Evolutionary conservation across 306 rosid genomes (phyloP), one percentile per base, ranked within the genome.

Genomic region (Oemleria cerasiformis): DNA sequence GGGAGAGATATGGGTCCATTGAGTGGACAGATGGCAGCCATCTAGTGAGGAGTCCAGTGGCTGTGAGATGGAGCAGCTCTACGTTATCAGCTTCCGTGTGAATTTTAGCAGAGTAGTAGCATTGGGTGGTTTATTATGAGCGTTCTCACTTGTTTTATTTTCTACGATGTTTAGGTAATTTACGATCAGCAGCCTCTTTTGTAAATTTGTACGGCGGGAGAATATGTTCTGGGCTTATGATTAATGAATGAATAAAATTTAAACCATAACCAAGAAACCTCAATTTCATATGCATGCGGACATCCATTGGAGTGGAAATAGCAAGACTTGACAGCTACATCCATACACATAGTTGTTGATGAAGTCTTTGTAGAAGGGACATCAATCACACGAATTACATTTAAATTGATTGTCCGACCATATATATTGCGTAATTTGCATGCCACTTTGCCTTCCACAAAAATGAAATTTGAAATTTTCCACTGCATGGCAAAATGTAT

Each of bases 1-100:
- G 81, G 67, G 68, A 78, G 15, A 81, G 83, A 64, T 88, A 73
- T 39, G 98, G 98, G 12, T 84, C 92, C 1, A 71, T 94, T 72
- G 91, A 87, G 80, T 94, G 97, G 98, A 79, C 65, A 38, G 90
- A 94, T 71, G 94, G 97, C 68, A 78, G 55, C 65, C 91, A 91
- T 75, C 17, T 1, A 39, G 95, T 94, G 60, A 83, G 91, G 75
- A 94, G 98, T 68, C 94, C 96, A 7, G 79, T 91, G 76, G 96
- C 92, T 64, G 86, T 84, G 9, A 76, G 77, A 54, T 80, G 84
- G 84, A 78, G 67, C 41, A 75, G 34, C 67, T 8, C 73, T 39
- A 89, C 79, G 41, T 63, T 20, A 36, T 30, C 84, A 30, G 81
- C 98, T 66, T 86, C 92, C 74, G 72, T 84, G 30, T 88, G 86